A percentile compares a stretch with the other conserved stretches of the same genome.
These are phyloP conservation scores for Solanum medicagineum DNA, from an alignment of 257 asterid genomes.

Conservation along the genomic window DNA sequence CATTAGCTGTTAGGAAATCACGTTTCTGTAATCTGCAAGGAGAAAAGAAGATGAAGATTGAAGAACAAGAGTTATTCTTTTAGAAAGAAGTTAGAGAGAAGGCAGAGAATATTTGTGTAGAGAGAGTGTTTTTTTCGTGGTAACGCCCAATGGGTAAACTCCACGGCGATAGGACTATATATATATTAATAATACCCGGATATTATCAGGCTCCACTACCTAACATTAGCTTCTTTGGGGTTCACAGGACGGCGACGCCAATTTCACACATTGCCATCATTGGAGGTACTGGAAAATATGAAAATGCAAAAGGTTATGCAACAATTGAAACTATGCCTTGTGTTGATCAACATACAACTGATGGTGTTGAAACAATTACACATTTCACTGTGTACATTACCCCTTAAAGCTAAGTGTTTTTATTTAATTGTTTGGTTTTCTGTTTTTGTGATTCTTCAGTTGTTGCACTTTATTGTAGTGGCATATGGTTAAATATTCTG, in stretches of 20 bases:
- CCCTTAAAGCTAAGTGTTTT: conserved; percentile 16
- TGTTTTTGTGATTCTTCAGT: background rate
- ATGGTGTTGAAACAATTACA: conserved; percentile 74
- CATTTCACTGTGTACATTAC: conserved; percentile 64
- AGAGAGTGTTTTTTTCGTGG: too few relatives aligned
- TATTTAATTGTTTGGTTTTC: background rate
- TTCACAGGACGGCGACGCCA: conserved; percentile 79
- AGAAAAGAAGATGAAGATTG: too few relatives aligned
- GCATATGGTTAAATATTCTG: background rate
- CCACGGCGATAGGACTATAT: too few relatives aligned
- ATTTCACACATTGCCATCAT: conserved; percentile 61
- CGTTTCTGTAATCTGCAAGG: too few relatives aligned
- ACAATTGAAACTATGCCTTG: conserved; percentile 72
- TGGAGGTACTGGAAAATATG: conserved; percentile 77
- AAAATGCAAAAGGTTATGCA: conserved; percentile 66
- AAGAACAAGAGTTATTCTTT: too few relatives aligned
- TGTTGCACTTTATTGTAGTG: background rate
- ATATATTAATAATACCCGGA: too few relatives aligned
- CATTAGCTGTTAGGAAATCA: too few relatives aligned
- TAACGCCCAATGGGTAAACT: too few relatives aligned
- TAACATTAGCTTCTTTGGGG: conserved; percentile 73
- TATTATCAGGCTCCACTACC: too few relatives aligned
- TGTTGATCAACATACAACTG: conserved; percentile 68
- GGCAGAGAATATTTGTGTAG: too few relatives aligned
- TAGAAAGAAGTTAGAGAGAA: too few relatives aligned